A percentile compares a stretch with the other conserved stretches of the same genome.
These are phyloP conservation scores for Beauveria pseudobassiana DNA, from an alignment of 2,329 filamentous ascomycete genomes.

Conservation along the genomic window DNA sequence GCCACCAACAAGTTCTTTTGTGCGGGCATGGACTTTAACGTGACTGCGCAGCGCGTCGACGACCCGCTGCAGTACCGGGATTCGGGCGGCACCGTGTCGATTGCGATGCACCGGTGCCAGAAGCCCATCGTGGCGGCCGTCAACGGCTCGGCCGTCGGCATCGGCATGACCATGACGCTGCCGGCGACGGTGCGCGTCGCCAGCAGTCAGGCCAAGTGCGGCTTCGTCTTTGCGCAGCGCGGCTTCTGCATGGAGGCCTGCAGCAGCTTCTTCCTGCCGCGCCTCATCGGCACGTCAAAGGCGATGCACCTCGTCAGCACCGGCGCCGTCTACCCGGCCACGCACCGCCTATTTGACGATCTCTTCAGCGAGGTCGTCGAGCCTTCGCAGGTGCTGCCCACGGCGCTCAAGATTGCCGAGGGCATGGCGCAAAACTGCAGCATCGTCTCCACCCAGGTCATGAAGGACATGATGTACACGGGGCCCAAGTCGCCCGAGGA, in stretches of 20 bases:
- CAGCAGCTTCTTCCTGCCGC: constrained; percentile 63
- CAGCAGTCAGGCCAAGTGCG: constrained; percentile 55
- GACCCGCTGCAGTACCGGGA: constrained; percentile 31
- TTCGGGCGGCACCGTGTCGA: constrained; percentile 43
- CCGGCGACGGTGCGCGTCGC: constrained; percentile 46
- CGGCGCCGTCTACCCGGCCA: constrained; percentile 49
- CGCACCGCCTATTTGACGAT: constrained; percentile 43
- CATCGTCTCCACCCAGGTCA: constrained; percentile 54
- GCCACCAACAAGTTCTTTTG: constrained; percentile 44
- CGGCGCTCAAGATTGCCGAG: constrained; percentile 57
- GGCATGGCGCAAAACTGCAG: constrained; percentile 63
- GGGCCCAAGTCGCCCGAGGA: constrained; percentile 54
- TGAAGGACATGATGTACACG: constrained; percentile 64
- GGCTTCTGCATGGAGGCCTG: constrained; percentile 68
- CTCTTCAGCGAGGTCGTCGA: constrained; percentile 61
- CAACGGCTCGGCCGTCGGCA: constrained; percentile 52
- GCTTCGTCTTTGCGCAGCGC: constrained; percentile 65
- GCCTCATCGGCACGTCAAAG: constrained; percentile 56
- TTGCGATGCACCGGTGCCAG: constrained; percentile 48
- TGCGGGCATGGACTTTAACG: constrained; percentile 49
- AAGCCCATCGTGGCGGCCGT: constrained; percentile 54
- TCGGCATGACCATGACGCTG: constrained; percentile 56
- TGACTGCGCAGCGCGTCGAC: constrained; percentile 17
- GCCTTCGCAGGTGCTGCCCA: constrained; percentile 52
- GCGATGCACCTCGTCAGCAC: constrained; percentile 62